Evolutionary conservation across 2,329 filamentous ascomycete genomes (phyloP), one percentile per base, ranked within the genome.

Genomic region (Seiridium cupressi): DNA sequence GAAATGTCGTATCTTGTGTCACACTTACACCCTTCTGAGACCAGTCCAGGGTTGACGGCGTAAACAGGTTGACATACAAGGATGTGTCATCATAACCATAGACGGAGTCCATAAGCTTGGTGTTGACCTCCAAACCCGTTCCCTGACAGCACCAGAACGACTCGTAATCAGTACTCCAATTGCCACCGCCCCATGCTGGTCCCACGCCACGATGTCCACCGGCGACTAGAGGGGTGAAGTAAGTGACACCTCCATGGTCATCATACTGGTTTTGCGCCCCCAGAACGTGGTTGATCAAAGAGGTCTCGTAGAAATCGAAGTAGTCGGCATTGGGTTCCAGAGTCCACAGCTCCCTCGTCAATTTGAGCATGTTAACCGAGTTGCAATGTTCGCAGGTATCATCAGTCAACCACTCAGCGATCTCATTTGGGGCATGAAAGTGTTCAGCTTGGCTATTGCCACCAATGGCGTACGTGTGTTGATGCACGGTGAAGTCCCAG

Each of bases 341-440:
- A 1, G 74, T 68, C 77, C 78, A 84, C 4, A 84, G 73, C 58
- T 84, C 80, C 1, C 80, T 75, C 0, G 82, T 83, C 42, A 84
- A 69, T 65, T 84, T 84, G 51, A 84, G 77, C 82, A 84, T 84
- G 64, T 84, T 84, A 66, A 84, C 83, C 0, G 79, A 81, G 67
- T 84, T 84, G 69, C 82, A 84, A 2, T 75, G 75, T 68, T 84
- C 82, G 49, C 75, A 77, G 0, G 81, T 83, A 65, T 84, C 82
- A 0, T 70, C 65, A 3, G 68, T 69, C 9, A 84, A 70, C 56
- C 75, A 78, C 3, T 64, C 65, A 0, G 81, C 72, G 57, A 84
- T 84, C 8, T 74, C 78, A 60, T 83, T 74, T 0, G 81, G 73
- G 0, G 68, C 67, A 11, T 72, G 76, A 66, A 84, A 84, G 66